A percentile compares a stretch with the other conserved stretches of the same genome.
phyloP scores from a whole-genome alignment of 352 stramenopile genomes.

The Phytophthora kernoviae region DNA sequence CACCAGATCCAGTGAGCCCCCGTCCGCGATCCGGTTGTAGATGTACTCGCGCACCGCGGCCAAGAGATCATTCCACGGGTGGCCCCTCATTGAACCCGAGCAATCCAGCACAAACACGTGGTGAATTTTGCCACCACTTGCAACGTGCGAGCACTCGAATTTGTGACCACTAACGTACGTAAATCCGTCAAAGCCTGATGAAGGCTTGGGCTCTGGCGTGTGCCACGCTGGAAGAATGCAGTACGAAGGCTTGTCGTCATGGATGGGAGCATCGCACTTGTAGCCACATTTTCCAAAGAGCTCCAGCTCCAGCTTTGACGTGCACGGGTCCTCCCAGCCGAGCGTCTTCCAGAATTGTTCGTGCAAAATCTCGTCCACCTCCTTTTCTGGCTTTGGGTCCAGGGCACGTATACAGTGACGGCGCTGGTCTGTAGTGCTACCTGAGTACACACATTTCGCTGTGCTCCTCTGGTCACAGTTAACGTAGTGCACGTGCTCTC shows the following conservation, averaged over 20 bases:
- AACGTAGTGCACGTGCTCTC: constrained; percentile 77
- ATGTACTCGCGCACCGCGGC: constrained; percentile 68
- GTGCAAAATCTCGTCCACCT: constrained; percentile 77
- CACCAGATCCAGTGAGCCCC: constrained; percentile 62
- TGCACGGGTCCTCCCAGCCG: constrained; percentile 75
- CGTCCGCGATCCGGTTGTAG: constrained; percentile 63
- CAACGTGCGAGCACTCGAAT: constrained; percentile 74
- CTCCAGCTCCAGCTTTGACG: constrained; percentile 55
- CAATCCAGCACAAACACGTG: constrained; percentile 85
- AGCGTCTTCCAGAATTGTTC: constrained; percentile 79
- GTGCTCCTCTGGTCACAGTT: constrained; percentile 52
- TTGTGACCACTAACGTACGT: constrained; percentile 71
- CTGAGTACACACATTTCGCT: constrained; percentile 55
- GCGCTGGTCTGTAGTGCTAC: constrained; percentile 55
- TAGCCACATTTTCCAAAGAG: constrained; percentile 78
- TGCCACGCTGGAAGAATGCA: constrained; percentile 80
- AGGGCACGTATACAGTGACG: constrained; percentile 65
- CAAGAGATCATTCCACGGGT: constrained; percentile 63
- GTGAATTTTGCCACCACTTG: constrained; percentile 58
- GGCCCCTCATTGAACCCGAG: constrained; percentile 75
- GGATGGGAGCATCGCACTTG: constrained; percentile 69
- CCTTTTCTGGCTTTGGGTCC: constrained; percentile 52
- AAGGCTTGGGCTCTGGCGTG: constrained; percentile 28
- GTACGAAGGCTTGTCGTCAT: constrained; percentile 58
- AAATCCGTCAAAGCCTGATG: constrained; percentile 42